Percentiles rank a stretch among this genome's conserved stretches.
These are phyloP conservation scores for Draba incana DNA, from an alignment of 345 rosid species.

Conservation along the genomic window DNA sequence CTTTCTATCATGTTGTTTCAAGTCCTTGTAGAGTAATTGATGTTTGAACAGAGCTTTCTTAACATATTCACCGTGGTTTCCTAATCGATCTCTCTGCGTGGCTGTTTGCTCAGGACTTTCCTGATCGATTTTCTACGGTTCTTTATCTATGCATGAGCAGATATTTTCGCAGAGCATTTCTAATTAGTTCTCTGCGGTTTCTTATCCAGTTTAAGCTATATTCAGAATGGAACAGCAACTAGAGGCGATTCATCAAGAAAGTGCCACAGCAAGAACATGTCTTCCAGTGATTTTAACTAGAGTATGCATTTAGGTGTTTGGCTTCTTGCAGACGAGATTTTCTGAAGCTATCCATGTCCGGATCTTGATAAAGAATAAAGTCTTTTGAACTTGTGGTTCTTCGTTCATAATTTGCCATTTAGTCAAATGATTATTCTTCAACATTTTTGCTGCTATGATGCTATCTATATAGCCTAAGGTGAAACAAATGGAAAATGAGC, in stretches of 20 bases:
- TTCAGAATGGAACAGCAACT: conserved; percentile 9
- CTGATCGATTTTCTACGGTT: neutral
- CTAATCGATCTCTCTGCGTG: neutral
- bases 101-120: neutral
- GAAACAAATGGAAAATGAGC: neutral
- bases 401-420: neutral
- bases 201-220: conserved; percentile 24
- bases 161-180: neutral
- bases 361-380: conserved; percentile 16
- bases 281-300: neutral
- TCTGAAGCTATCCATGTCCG: neutral
- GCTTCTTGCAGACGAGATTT: neutral
- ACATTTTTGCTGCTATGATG: neutral
- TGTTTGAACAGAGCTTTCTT: conserved; percentile 11
- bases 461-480: neutral
- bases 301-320: conserved; percentile 7
- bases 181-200: neutral
- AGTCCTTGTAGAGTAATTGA: neutral
- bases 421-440: neutral
- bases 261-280: neutral
- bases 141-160: neutral
- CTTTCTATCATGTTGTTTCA: neutral
- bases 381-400: conserved; percentile 1
- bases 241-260: conserved; percentile 1
- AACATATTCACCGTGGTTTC: no score